A percentile compares a stretch with the other conserved stretches of the same genome.
Conservation (phyloP, 805 yeast genomes). For the Teunomyces funiuensis region DNA sequence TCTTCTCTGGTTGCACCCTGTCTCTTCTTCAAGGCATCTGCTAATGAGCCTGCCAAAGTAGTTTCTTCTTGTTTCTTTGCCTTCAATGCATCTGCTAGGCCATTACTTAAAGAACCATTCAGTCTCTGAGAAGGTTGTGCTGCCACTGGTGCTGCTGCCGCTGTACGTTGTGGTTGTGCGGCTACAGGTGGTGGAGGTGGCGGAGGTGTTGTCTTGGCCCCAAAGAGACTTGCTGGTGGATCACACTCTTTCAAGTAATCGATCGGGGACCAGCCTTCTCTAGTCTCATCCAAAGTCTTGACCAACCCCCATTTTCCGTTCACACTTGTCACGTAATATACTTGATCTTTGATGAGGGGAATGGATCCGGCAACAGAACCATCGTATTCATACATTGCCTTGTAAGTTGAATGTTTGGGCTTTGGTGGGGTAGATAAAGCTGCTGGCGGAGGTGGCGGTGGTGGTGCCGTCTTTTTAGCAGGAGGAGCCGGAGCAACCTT, state of each 20-base stretch:
- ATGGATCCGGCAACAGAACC: constrained; percentile 83
- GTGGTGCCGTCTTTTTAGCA: constrained; percentile 34
- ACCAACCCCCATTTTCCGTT: constrained; percentile 96
- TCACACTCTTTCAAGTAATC: constrained; percentile 73
- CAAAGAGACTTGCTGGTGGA: constrained; percentile 40
- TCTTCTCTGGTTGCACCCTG: constrained; percentile 63
- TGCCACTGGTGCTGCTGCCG: constrained; percentile 21
- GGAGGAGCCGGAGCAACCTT: constrained; percentile 67
- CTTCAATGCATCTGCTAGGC: constrained; percentile 67
- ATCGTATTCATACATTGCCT: constrained; percentile 84
- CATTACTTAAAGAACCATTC: constrained; percentile 41
- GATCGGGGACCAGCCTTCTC: constrained; percentile 97
- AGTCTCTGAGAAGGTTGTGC: constrained; percentile 9
- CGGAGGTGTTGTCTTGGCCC: constrained; percentile 29
- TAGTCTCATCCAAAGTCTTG: constrained; percentile 66
- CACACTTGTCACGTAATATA: constrained; percentile 69
- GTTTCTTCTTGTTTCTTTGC: constrained; percentile 62
- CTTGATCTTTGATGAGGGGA: constrained; percentile 73
- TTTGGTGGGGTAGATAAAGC: constrained; percentile 43
- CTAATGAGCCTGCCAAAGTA: constrained; percentile 77
- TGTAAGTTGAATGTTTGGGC: constrained; percentile 73
- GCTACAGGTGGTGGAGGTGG: constrained; percentile 35
- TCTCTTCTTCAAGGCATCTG: constrained; percentile 81
- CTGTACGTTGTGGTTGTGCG: constrained; percentile 17
- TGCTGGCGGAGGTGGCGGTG: constrained; percentile 67